These are phyloP conservation scores for Trichoderma atrobrunneum DNA, from an alignment of 2,329 filamentous ascomycete species.

Conservation along the genomic window DNA sequence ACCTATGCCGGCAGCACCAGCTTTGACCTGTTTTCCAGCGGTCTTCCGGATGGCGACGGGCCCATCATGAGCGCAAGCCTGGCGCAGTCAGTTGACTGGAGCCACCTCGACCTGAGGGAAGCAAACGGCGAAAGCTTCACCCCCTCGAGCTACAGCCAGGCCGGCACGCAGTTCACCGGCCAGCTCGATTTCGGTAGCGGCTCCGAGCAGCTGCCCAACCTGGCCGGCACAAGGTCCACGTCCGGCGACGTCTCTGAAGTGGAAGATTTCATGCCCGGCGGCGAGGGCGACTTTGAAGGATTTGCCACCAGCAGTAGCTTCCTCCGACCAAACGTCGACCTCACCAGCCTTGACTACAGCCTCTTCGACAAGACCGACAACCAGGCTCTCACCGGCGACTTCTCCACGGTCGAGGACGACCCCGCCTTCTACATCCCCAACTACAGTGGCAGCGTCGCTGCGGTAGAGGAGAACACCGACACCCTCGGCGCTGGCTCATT, in stretches of 20 bases:
- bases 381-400: constrained; percentile 40
- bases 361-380: constrained; percentile 52
- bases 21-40: constrained; percentile 50
- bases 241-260: constrained; percentile 67
- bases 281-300: constrained; percentile 48
- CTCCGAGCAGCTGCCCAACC: constrained; percentile 52
- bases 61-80: constrained; percentile 62
- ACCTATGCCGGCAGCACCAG: constrained; percentile 45
- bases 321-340: constrained; percentile 45
- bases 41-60: constrained; percentile 50
- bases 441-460: constrained; percentile 39
- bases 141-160: constrained; percentile 54
- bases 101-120: constrained; percentile 46
- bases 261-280: constrained; percentile 54
- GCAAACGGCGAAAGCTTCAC: constrained; percentile 49
- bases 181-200: constrained; percentile 50
- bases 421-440: constrained; percentile 49
- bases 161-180: constrained; percentile 48
- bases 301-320: constrained; percentile 47
- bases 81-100: constrained; percentile 49
- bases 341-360: constrained; percentile 53
- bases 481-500: constrained; percentile 32
- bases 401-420: constrained; percentile 52
- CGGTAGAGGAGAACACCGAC: constrained; percentile 38
- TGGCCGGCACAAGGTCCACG: constrained; percentile 58